A percentile compares a stretch with the other conserved stretches of the same genome.
Evolutionary conservation across 176 grass and related monocot species (phyloP).

Genomic region (Triticum urartu): DNA sequence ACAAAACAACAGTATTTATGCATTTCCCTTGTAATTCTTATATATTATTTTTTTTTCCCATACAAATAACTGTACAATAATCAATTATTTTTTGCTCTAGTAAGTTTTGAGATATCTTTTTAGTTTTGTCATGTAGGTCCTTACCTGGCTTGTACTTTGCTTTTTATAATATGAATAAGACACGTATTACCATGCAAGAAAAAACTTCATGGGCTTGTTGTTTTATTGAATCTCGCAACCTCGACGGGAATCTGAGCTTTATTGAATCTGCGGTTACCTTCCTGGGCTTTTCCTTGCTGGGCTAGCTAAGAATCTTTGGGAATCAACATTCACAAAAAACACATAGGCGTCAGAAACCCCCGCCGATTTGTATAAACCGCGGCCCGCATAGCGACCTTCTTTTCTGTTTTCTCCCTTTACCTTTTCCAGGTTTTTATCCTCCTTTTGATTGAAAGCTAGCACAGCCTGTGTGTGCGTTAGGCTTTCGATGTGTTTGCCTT

Average conservation of each 20-base stretch:
- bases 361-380: conserved; percentile 14
- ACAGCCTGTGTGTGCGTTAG: conserved; percentile 23
- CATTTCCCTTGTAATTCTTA: too few species aligned
- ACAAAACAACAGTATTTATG: too few species aligned
- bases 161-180: too few species aligned
- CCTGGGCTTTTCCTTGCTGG: conserved; percentile 34
- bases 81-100: too few species aligned
- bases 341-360: not conserved
- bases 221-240: too few species aligned
- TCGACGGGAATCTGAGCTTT: not conserved
- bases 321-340: conserved; percentile 32
- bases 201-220: too few species aligned
- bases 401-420: not conserved
- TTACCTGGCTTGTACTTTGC: too few species aligned
- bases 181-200: too few species aligned
- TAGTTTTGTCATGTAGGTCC: too few species aligned
- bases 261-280: not conserved
- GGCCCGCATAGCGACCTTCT: conserved; percentile 38
- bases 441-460: conserved; percentile 49
- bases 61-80: too few species aligned
- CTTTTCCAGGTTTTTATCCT: conserved; percentile 47
- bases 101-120: too few species aligned
- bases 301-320: conserved; percentile 35
- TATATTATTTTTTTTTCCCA: too few species aligned
- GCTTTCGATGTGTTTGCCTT: conserved; percentile 48